Percentiles rank a stretch among this genome's conserved stretches.
Evolutionary conservation across 2,329 filamentous ascomycete species (phyloP).

Genomic region (Venturia aucupariae): DNA sequence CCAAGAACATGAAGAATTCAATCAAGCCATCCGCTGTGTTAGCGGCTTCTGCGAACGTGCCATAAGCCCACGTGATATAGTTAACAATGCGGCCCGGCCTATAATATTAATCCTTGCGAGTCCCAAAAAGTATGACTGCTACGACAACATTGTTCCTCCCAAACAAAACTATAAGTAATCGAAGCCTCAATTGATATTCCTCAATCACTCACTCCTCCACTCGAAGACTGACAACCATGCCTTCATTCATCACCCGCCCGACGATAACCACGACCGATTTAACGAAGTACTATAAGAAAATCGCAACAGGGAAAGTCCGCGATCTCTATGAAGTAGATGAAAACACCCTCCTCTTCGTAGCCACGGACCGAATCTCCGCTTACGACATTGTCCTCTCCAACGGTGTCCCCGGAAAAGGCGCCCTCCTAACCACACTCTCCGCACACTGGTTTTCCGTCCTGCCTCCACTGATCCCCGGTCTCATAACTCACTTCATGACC

Average conservation of each 20-base stretch:
- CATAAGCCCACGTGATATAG: too few species aligned
- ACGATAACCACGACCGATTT: conserved; percentile 12
- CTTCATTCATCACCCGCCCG: neutral
- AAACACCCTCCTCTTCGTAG: conserved; percentile 68
- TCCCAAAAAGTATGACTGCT: too few species aligned
- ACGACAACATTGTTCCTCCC: too few species aligned
- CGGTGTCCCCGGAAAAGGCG: conserved; percentile 60
- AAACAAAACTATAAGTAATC: neutral
- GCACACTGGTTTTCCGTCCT: conserved; percentile 60
- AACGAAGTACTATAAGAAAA: conserved; percentile 11
- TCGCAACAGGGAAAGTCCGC: conserved; percentile 44
- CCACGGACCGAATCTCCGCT: conserved; percentile 85
- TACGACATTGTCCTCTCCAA: conserved; percentile 68
- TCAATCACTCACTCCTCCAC: neutral
- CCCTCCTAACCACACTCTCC: conserved; percentile 58
- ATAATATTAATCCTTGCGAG: neutral
- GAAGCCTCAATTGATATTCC: neutral
- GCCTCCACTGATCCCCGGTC: conserved; percentile 43
- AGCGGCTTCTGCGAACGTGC: too few species aligned
- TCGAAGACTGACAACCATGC: neutral
- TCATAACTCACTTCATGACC: conserved; percentile 56
- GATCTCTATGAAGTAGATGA: conserved; percentile 68
- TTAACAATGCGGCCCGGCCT: neutral
- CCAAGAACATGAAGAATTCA: too few species aligned
- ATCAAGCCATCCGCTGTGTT: too few species aligned